These are phyloP conservation scores for Cryphonectria carpinicola DNA, from an alignment of 2,329 filamentous ascomycete species.

Conservation along the genomic window DNA sequence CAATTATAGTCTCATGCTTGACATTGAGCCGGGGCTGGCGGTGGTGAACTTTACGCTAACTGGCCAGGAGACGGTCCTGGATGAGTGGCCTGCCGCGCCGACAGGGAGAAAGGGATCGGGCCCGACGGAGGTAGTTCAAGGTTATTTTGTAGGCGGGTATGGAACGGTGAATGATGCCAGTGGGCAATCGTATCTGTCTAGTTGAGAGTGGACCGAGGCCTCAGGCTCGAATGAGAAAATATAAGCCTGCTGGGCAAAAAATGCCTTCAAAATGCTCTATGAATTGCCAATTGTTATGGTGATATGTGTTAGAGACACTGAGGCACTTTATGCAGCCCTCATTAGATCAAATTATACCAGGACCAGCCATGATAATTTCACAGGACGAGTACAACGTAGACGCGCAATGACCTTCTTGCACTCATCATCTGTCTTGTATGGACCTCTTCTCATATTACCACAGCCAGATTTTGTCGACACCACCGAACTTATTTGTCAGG, in stretches of 20 bases:
- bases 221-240: no score
- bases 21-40: conserved; percentile 44
- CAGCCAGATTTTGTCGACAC: not conserved
- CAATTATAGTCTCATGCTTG: conserved; percentile 51
- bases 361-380: not conserved
- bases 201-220: not conserved
- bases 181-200: not conserved
- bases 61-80: conserved; percentile 48
- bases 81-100: conserved; percentile 36
- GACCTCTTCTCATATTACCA: not conserved
- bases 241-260: no score
- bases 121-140: conserved; percentile 11
- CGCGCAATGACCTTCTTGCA: not conserved
- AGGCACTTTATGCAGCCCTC: not conserved
- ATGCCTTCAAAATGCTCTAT: no score
- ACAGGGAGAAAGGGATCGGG: conserved; percentile 14
- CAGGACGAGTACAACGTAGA: not conserved
- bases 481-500: not conserved
- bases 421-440: not conserved
- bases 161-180: conserved; percentile 19
- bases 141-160: conserved; percentile 24
- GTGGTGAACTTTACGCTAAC: conserved; percentile 50
- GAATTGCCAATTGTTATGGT: no score
- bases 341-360: not conserved
- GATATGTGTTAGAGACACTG: not conserved